Evolutionary conservation across 2,329 filamentous ascomycete genomes (phyloP).

Genomic region (Exophiala calicioides): DNA sequence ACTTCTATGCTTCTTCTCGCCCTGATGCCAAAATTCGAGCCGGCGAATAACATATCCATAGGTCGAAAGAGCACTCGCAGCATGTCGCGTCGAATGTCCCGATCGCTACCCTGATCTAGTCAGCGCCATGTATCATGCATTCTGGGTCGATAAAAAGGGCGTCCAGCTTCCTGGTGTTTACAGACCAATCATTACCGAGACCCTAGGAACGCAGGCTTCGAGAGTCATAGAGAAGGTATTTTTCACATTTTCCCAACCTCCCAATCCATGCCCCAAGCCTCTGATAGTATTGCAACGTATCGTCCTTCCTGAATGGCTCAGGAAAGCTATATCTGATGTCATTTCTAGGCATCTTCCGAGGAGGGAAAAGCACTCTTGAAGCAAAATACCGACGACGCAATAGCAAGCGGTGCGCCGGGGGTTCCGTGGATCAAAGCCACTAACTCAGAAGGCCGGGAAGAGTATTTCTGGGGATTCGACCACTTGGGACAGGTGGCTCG

Average conservation of each 20-base stretch:
- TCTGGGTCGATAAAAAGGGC: slow-evolving; percentile 48
- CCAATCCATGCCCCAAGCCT: slow-evolving; percentile 24
- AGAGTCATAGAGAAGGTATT: slow-evolving; percentile 43
- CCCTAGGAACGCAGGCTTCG: slow-evolving; percentile 46
- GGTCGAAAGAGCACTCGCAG: slow-evolving; percentile 54
- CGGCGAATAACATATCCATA: too few relatives aligned
- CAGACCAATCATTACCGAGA: slow-evolving; percentile 39
- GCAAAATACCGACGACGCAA: slow-evolving; percentile 54
- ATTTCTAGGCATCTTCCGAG: slow-evolving; percentile 13
- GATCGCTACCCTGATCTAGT: slow-evolving; percentile 44
- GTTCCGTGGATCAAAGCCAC: slow-evolving; percentile 61
- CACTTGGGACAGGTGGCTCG: slow-evolving; percentile 57
- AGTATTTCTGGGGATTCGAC: slow-evolving; percentile 62
- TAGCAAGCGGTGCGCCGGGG: slow-evolving; percentile 59
- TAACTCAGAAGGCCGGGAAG: slow-evolving; percentile 54
- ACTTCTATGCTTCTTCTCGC: slow-evolving; percentile 34
- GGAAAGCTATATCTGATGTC: too few relatives aligned
- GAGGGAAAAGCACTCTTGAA: slow-evolving; percentile 46
- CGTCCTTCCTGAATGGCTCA: too few relatives aligned
- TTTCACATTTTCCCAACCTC: slow-evolving; percentile 13
- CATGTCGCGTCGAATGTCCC: slow-evolving; percentile 46
- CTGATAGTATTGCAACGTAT: too few relatives aligned
- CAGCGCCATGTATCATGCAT: slow-evolving; percentile 51
- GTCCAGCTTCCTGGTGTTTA: slow-evolving; percentile 36
- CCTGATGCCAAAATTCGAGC: slow-evolving; percentile 42